phyloP scores from a whole-genome alignment of 768 basidiomycete genomes.

The Hericium erinaceus region DNA sequence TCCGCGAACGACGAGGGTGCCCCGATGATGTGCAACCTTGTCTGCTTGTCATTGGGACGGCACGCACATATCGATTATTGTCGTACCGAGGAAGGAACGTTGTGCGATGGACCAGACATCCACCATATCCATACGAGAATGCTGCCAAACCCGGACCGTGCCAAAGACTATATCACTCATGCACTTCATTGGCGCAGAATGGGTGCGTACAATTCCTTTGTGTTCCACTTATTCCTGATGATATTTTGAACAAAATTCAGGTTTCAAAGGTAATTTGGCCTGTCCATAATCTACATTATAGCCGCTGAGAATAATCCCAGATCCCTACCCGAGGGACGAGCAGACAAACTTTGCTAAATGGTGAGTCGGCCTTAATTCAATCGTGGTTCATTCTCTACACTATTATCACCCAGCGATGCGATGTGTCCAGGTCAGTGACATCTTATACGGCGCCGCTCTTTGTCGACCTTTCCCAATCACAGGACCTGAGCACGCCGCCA shows the following conservation, averaged over 20 bases:
- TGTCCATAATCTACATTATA: neutral
- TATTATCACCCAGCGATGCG: slow-evolving; percentile 27
- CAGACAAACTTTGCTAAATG: slow-evolving; percentile 45
- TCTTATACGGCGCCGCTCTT: neutral
- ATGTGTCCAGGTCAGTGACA: slow-evolving; percentile 38
- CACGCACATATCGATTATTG: slow-evolving; percentile 53
- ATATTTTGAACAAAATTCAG: slow-evolving; percentile 19
- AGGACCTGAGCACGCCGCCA: slow-evolving; percentile 44
- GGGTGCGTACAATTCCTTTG: slow-evolving; percentile 27
- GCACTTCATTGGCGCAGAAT: slow-evolving; percentile 47
- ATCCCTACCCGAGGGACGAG: slow-evolving; percentile 54
- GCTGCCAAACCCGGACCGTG: slow-evolving; percentile 33
- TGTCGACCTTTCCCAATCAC: neutral
- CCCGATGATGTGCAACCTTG: slow-evolving; percentile 53
- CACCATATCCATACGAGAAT: slow-evolving; percentile 37
- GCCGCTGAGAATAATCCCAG: slow-evolving; percentile 17
- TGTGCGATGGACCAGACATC: slow-evolving; percentile 35
- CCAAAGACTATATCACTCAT: slow-evolving; percentile 50
- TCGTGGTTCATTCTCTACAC: neutral
- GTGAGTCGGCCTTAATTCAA: slow-evolving; percentile 20
- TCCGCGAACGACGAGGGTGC: slow-evolving; percentile 46
- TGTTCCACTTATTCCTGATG: neutral
- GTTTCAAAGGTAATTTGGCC: slow-evolving; percentile 40
- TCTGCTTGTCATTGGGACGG: slow-evolving; percentile 46
- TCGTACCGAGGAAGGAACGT: slow-evolving; percentile 26